Percentiles rank a stretch among this genome's conserved stretches.
Evolutionary conservation across 768 basidiomycete species (phyloP).

Genomic region (Holtermanniella nyarrowii): DNA sequence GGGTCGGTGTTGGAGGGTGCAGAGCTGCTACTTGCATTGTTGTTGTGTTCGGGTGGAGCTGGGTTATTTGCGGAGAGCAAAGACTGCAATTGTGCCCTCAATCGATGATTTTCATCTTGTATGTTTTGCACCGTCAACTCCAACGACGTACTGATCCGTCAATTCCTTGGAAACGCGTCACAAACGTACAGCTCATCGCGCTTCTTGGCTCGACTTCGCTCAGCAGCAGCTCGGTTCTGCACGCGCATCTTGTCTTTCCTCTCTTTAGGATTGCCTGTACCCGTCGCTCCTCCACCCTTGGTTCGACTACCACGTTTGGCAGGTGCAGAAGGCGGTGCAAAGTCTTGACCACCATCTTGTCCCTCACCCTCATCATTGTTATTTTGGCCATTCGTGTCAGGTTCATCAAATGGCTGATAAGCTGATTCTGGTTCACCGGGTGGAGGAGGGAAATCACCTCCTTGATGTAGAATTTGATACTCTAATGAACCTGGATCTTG

Average conservation of each 20-base stretch:
- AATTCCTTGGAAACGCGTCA: no score
- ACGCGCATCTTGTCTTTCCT: slow-evolving; percentile 27
- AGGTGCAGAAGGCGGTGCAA: no score
- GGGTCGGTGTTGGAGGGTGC: neutral
- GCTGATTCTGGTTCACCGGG: no score
- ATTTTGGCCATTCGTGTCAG: no score
- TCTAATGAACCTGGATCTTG: no score
- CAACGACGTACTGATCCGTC: slow-evolving; percentile 12
- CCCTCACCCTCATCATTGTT: no score
- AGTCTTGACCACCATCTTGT: no score
- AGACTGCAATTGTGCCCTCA: slow-evolving; percentile 19
- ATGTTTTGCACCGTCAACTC: slow-evolving; percentile 24
- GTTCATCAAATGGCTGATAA: no score
- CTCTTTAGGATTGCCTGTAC: slow-evolving; percentile 4
- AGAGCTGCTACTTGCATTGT: no score
- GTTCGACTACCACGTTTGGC: neutral
- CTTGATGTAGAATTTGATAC: no score
- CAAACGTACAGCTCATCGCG: slow-evolving; percentile 31
- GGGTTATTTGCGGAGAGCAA: slow-evolving; percentile 10
- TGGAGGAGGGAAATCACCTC: no score
- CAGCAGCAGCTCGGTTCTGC: slow-evolving; percentile 35
- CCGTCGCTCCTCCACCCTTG: neutral
- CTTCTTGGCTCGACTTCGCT: slow-evolving; percentile 31
- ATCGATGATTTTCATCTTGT: slow-evolving; percentile 31
- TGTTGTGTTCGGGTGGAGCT: no score